Base-by-base conservation (phyloP, 129 eudicot species). In the Flaveria brownii region DNA sequence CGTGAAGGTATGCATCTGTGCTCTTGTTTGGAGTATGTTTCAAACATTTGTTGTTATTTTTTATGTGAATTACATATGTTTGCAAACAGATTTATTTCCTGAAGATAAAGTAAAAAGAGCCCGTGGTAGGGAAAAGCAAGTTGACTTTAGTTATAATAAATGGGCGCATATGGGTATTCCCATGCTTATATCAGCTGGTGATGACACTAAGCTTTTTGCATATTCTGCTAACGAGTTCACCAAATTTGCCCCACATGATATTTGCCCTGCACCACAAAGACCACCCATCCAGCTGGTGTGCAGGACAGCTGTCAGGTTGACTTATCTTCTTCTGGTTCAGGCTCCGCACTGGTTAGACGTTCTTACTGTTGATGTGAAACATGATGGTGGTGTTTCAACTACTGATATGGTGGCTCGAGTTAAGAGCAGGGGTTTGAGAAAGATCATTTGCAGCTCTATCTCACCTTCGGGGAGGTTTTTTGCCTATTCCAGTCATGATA, bases 121-220 rank as follows among this genome's bases (percentile, higher is more conserved):
- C n/a, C n/a, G n/a, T n/a, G n/a, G n/a, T 91, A 79, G 63, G 84
- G 83, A 67, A 41, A 87, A 84, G 68, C 90, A 33, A 33, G 39
- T 89, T 17, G 92, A 93, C n/a, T 84, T 77, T 28, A 84, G 96
- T 79, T 94, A 91, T 86, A 96, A 80, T 70, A 95, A 91, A 60
- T 91, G 97, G 99, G 99, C 99, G 16, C 96, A 89, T 78, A 49
- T 82, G 74, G 97, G 99, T 62, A 88, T 91, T 20, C 99, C 99
- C 25, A 95, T 95, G 99, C 99, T 95, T 63, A 86, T 95, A 42
- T 95, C 99, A 54, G 99, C 90, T 77, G 99, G 99, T 75, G 97
- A 95, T 77, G 99, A 95, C 67, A 83, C 99, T 17, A 95, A 87
- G 80, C 92, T 95, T 54, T 91, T 83, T 87, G 99, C 99, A 30